These are phyloP conservation scores for Chernovozyma aurita DNA, from an alignment of 1,139 yeast genomes.

Conservation along the genomic window DNA sequence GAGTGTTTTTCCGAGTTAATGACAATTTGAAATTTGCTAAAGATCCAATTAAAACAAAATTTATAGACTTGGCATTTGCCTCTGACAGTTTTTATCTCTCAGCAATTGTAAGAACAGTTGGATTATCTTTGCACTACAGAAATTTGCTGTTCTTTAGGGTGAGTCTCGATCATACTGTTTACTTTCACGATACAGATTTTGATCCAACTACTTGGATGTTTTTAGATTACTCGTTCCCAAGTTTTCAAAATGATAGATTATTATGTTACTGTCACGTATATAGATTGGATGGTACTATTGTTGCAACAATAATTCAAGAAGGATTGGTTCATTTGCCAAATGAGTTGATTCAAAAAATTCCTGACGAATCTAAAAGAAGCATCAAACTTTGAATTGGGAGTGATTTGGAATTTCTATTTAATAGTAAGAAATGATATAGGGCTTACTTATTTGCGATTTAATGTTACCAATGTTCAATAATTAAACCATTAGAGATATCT, in stretches of 20 bases:
- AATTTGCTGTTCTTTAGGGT: conserved; percentile 29
- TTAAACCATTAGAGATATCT: too few relatives aligned
- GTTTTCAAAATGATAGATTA: conserved; percentile 32
- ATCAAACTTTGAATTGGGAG: too few relatives aligned
- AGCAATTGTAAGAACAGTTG: conserved; percentile 20
- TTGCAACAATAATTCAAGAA: conserved; percentile 35
- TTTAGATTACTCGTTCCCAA: conserved; percentile 31
- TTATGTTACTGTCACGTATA: conserved; percentile 25
- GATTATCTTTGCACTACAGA: conserved; percentile 19
- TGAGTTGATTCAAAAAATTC: conserved; percentile 17
- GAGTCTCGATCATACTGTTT: conserved; percentile 38
- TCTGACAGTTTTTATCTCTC: conserved; percentile 25
- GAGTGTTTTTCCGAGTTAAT: conserved; percentile 29
- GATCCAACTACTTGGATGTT: conserved; percentile 39
- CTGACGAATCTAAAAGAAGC: too few relatives aligned
- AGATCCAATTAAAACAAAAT: conserved; percentile 18
- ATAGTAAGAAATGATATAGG: too few relatives aligned
- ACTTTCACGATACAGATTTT: conserved; percentile 32
- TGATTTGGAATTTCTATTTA: too few relatives aligned
- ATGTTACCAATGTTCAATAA: too few relatives aligned
- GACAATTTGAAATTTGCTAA: conserved; percentile 25
- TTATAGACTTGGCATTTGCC: conserved; percentile 18
- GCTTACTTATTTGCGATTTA: too few relatives aligned
- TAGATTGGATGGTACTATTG: conserved; percentile 26
- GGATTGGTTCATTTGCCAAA: conserved; percentile 28